phyloP scores from a whole-genome alignment of 192 early-diverging fungal species.

The Coemansia sp. region DNA sequence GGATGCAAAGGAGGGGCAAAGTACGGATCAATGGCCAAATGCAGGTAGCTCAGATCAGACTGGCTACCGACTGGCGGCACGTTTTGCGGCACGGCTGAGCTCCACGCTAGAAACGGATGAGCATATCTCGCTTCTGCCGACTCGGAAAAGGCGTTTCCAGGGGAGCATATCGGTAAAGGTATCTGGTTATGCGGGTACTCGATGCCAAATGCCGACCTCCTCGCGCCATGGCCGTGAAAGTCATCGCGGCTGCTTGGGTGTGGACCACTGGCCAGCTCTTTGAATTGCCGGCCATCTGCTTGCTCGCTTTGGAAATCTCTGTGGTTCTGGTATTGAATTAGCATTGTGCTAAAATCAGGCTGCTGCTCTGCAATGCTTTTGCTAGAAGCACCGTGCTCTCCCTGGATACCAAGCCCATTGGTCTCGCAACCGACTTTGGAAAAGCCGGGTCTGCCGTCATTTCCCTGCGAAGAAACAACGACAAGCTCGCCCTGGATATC shows the following conservation, averaged over 20 bases:
- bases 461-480: neutral
- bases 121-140: slow-evolving; percentile 1
- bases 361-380: neutral
- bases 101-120: neutral
- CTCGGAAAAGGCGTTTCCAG: neutral
- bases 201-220: neutral
- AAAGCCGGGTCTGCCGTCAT: neutral
- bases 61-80: neutral
- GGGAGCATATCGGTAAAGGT: neutral
- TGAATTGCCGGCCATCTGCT: neutral
- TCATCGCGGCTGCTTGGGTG: neutral
- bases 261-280: neutral
- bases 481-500: slow-evolving; percentile 32
- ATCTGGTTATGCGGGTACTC: neutral
- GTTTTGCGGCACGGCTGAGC: neutral
- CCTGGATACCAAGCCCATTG: neutral
- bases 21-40: neutral
- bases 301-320: neutral
- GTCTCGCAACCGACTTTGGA: neutral
- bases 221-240: neutral
- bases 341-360: slow-evolving; percentile 20
- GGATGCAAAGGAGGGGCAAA: neutral
- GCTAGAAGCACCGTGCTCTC: neutral
- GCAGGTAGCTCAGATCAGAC: neutral
- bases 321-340: slow-evolving; percentile 17